Evolutionary conservation across 371 early-diverging fungal species (phyloP), one percentile per base, ranked within the genome.

Genomic region (Gilbertella persicaria): DNA sequence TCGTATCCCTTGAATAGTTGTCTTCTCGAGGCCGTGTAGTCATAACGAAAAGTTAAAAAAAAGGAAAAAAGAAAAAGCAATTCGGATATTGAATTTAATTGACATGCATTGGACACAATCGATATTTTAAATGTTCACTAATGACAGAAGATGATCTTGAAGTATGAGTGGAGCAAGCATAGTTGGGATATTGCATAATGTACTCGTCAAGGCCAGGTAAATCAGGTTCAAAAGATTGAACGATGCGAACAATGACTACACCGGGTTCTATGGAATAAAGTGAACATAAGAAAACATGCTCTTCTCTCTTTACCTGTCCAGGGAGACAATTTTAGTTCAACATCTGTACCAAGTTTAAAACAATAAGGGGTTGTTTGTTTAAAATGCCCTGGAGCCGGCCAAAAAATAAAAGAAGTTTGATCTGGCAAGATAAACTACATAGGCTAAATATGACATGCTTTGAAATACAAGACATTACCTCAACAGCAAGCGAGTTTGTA

Each of bases 281-380:
- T 28, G 20, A 13, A 12, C 19, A 3, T 29, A 5, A 13, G 39
- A 3, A 14, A 45, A 7, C 5, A 4, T 5, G 7, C 28, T n/a
- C n/a, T n/a, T n/a, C n/a, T n/a, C n/a, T n/a, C n/a, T n/a, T 16
- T 68, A 76, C 77, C 77, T 58, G 74, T 73, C 72, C 76, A 78
- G 4, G 64, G 43, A 2, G 65, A 45, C 29, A 72, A 58, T 28
- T 45, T 39, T 12, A 73, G 39, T 24, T 71, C 67, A 16, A 77
- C 45, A 28, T 53, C 51, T 0, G 77, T 68, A 14, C 28, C 30
- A 4, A 80, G 42, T 30, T 65, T 66, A 44, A 62, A 73, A 14
- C 73, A 67, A 43, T 66, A 60, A 4, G 77, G 69, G 19, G 53
- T 71, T 0, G 60, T 66, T 13, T 66, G 64, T 14, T 64, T 61